A percentile compares a stretch with the other conserved stretches of the same genome.
These are phyloP conservation scores for Lasiosphaeria ovina DNA, from an alignment of 495 filamentous ascomycete species.

Conservation along the genomic window DNA sequence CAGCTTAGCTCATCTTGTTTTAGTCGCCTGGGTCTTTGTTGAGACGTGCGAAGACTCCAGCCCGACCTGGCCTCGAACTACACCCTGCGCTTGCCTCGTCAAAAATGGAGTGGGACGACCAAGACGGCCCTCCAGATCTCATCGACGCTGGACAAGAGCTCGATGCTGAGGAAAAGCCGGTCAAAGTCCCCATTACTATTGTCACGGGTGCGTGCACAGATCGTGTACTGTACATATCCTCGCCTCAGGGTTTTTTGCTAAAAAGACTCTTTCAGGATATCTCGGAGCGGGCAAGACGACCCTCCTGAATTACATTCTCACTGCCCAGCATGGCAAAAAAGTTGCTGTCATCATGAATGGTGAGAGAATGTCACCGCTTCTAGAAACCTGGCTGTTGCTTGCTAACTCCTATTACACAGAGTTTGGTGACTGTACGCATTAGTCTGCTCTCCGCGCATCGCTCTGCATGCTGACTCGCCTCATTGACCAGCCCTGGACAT, in stretches of 20 bases:
- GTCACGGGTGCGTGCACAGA: constrained; percentile 66
- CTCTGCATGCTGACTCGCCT: constrained; percentile 20
- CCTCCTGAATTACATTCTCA: constrained; percentile 91
- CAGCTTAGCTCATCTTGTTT: no score
- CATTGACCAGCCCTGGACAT: constrained; percentile 72
- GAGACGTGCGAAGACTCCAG: no score
- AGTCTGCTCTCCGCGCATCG: neutral
- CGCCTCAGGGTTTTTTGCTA: neutral
- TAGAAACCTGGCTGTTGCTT: neutral
- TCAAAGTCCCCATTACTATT: constrained; percentile 90
- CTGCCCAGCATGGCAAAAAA: constrained; percentile 90
- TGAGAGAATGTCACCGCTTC: constrained; percentile 20
- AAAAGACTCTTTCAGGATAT: constrained; percentile 51
- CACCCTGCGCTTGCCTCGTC: neutral
- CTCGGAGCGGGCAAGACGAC: constrained; percentile 96
- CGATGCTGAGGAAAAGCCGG: constrained; percentile 46
- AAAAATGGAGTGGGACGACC: constrained; percentile 57
- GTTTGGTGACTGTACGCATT: constrained; percentile 83
- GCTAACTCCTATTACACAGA: constrained; percentile 47
- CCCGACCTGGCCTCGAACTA: no score
- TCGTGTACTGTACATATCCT: neutral
- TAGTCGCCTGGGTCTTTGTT: no score
- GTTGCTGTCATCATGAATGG: constrained; percentile 98
- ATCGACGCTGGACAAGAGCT: constrained; percentile 50
- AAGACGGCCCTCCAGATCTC: constrained; percentile 73